phyloP scores from a whole-genome alignment of 2,329 filamentous ascomycete species.

The Fusarium avenaceum region DNA sequence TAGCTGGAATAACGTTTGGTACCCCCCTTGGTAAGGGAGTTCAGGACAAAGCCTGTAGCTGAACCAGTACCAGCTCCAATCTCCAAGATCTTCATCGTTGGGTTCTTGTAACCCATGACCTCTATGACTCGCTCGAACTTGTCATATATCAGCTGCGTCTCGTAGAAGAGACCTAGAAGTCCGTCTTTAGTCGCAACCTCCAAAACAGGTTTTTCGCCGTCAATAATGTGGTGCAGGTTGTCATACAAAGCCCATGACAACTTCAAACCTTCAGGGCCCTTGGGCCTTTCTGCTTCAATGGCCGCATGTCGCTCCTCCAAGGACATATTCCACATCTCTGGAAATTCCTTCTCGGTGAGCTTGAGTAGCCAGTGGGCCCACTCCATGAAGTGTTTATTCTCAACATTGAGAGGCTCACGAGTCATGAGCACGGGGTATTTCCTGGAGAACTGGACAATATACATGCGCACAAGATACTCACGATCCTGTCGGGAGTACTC shows the following conservation, averaged over 20 bases:
- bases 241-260: conserved; percentile 4
- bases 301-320: background rate
- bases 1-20: background rate
- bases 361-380: conserved; percentile 2
- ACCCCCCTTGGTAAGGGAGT: background rate
- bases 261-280: conserved; percentile 2
- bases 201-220: background rate
- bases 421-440: conserved; percentile 1
- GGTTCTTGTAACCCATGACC: background rate
- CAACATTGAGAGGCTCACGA: background rate
- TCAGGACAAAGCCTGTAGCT: background rate
- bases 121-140: background rate
- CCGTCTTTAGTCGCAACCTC: conserved; percentile 2
- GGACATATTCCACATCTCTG: conserved; percentile 2
- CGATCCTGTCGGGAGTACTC: conserved; percentile 1
- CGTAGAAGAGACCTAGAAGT: background rate
- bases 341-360: background rate
- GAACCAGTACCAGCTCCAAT: background rate
- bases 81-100: background rate
- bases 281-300: conserved; percentile 1
- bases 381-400: conserved; percentile 1
- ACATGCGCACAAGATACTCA: conserved; percentile 1
- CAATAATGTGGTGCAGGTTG: conserved; percentile 1
- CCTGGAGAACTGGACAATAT: background rate
- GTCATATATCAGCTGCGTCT: background rate